Base-by-base conservation (phyloP, 2,329 filamentous ascomycete species). In the Shiraia bambusicola region DNA sequence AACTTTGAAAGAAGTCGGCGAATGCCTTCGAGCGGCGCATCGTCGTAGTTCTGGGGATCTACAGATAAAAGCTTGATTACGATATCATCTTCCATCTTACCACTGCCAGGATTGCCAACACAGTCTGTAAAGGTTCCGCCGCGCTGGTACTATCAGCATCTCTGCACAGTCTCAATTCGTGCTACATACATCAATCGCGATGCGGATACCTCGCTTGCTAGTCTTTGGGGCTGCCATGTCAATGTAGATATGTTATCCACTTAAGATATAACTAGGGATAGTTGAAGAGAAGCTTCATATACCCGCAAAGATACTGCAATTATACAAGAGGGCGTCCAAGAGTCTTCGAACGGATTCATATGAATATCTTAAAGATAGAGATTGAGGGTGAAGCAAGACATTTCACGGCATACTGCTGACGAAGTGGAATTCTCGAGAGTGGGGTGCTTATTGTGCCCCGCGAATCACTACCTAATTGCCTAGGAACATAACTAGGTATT, bases 61-160 rank as follows among this genome's bases (percentile, higher is more conserved):
- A 92, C 89, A 2, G 89, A 95, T 13, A 95, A 81, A 2, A 95
- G 81, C 72, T 94, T 94, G 70, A 93, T 89, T 41, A 94, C 77
- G 37, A 90, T 78, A 63, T 93, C 87, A 65, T 91, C 81, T 61
- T 80, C 75, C 70, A 84, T 83, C 49, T 77, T 76, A 13, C 78
- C 87, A 52, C 76, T 84, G 57, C 79, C 82, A 4, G 86, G 80
- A 58, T 91, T 92, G 52, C 88, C 89, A 14, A 95, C 87, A 63
- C 89, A 95, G 71, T 95, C 90, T 28, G 90, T 95, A 66, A 95
- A 95, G 19, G 90, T 95, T 43, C 90, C 90, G 53, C 90, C 90
- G 47, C 90, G 84, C 71, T 84, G 57, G 27, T 37, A 54, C 43
- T 60, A 47, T 34, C 29, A 35, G 22, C 24, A 26, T 28, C 6